phyloP scores from a whole-genome alignment of 2,329 filamentous ascomycete species.

The Ophiostoma montium region DNA sequence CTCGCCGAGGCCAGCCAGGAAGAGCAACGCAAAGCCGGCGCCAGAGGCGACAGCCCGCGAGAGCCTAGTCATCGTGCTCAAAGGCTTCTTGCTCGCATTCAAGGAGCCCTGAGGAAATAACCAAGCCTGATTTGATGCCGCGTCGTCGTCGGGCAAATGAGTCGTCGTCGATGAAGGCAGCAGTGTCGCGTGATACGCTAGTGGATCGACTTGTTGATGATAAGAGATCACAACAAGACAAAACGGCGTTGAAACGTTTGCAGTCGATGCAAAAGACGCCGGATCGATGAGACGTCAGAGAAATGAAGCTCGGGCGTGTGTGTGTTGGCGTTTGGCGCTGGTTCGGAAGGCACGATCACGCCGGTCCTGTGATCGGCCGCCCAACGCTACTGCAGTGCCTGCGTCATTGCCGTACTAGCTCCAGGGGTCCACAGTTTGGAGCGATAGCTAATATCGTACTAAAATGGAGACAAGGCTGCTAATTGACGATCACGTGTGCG shows the following conservation, averaged over 20 bases:
- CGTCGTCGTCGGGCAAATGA: background rate
- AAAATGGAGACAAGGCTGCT: background rate
- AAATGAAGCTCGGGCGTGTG: too few species aligned
- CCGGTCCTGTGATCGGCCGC: background rate
- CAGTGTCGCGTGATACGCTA: background rate
- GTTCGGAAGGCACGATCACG: background rate
- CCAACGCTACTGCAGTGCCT: background rate
- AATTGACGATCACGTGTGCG: background rate
- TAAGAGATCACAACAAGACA: background rate
- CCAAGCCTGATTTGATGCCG: too few species aligned
- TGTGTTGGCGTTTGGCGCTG: background rate
- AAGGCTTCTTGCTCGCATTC: background rate
- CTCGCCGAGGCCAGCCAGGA: slow-evolving; percentile 21
- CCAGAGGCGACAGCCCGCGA: slow-evolving; percentile 20
- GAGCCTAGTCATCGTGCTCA: slow-evolving; percentile 24
- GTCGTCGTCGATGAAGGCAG: background rate
- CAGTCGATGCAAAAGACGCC: background rate
- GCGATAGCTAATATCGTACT: background rate
- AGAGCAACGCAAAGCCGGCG: slow-evolving; percentile 15
- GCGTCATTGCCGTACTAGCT: background rate
- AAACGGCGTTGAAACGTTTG: background rate
- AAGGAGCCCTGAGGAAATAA: background rate
- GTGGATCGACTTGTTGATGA: background rate
- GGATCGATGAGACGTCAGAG: background rate
- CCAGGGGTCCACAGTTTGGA: background rate